Evolutionary conservation across 176 grass and related monocot species (phyloP), one percentile per base, ranked within the genome.

Genomic region (Carex pumila): DNA sequence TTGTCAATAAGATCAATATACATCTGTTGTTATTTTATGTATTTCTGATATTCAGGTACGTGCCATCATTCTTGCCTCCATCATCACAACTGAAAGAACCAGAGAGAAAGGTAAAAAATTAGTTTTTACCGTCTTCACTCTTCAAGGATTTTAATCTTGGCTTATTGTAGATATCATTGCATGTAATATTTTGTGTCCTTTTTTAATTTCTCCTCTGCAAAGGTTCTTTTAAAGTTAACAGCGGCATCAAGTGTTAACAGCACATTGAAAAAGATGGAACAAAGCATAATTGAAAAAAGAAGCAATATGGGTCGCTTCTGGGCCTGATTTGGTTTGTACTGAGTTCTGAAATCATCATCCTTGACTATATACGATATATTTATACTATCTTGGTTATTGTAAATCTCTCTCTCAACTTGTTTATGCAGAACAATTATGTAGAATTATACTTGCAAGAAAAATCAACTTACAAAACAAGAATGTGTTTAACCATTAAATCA

Each of bases 21-120:
- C 18, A 66, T 65, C 62, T 65, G 61, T 41, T 83, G 63, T 67
- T 83, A 53, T 82, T 67, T 15, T 31, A n/a, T 83, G 13, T 59
- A 65, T 83, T 65, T 81, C 61, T 91, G 72, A 90, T 92, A 82
- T 90, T 73, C 86, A 99, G 96, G 89, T 99, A 99, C 69, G 93
- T 99, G 50, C 96, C 96, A 84, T 99, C 96, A 61, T 99, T 99
- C 86, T 85, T 99, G 96, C 91, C 96, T 15, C 93, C 96, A 36
- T 81, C 93, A 87, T 99, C 94, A 71, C 81, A 88, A 76, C 67
- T 65, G 53, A 95, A 83, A 94, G 96, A 95, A 84, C 83, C 87
- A 31, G 93, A 99, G 58, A 99, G 90, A 88, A 95, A 94, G 93
- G 96, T 95, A 86, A 81, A 88, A 81, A 76, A n/a, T 32, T 87